Conservation (phyloP, 2,329 filamentous ascomycete species). For the Aspergillus sp. region DNA sequence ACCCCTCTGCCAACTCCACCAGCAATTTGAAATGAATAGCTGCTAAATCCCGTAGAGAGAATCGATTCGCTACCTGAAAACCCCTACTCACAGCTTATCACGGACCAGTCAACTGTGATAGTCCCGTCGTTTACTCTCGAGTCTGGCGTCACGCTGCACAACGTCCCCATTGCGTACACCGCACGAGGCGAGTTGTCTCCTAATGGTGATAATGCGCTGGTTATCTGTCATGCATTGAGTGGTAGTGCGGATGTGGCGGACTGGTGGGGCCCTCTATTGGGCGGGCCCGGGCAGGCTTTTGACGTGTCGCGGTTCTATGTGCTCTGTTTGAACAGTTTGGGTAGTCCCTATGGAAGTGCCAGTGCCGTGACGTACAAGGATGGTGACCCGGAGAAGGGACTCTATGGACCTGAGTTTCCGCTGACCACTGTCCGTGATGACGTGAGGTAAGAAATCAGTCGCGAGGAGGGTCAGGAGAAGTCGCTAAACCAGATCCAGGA, state of each 20-base stretch:
- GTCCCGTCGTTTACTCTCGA: slow-evolving; percentile 88
- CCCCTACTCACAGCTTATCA: slow-evolving; percentile 76
- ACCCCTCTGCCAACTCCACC: slow-evolving; percentile 6
- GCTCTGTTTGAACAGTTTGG: slow-evolving; percentile 47
- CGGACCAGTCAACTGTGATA: slow-evolving; percentile 77
- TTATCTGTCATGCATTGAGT: slow-evolving; percentile 51
- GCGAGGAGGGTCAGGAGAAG: not conserved
- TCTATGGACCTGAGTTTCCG: slow-evolving; percentile 92
- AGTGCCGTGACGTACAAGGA: slow-evolving; percentile 67
- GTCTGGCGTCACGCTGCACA: slow-evolving; percentile 73
- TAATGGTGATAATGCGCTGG: slow-evolving; percentile 53
- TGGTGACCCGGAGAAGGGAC: slow-evolving; percentile 62
- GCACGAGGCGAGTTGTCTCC: slow-evolving; percentile 52
- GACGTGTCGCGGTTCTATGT: slow-evolving; percentile 48
- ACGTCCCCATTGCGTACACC: slow-evolving; percentile 62
- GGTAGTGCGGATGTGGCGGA: slow-evolving; percentile 49
- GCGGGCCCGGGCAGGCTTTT: slow-evolving; percentile 46
- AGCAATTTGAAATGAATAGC: slow-evolving; percentile 19
- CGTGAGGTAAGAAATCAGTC: slow-evolving; percentile 59
- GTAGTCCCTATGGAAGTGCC: slow-evolving; percentile 48
- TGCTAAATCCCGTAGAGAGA: slow-evolving; percentile 51
- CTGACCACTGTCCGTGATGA: slow-evolving; percentile 92
- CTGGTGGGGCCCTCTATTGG: slow-evolving; percentile 51
- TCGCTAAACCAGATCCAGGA: slow-evolving; percentile 24
- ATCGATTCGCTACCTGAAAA: slow-evolving; percentile 70